Percentiles rank a stretch among this genome's conserved stretches.
phyloP scores from a whole-genome alignment of 2,329 filamentous ascomycete species.

The Alternaria postmessia region DNA sequence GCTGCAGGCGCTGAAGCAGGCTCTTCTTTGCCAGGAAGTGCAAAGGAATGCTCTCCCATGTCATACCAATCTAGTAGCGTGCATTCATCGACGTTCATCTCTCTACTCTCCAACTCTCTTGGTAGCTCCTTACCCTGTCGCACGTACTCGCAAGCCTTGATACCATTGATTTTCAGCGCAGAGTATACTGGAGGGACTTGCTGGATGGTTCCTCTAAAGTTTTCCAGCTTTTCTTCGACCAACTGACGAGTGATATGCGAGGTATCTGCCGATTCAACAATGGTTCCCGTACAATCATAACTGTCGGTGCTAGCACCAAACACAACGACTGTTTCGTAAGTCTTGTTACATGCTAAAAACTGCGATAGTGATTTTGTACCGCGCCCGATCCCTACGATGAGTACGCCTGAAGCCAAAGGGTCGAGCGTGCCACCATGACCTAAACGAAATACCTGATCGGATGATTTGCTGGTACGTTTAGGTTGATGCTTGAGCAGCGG shows the following conservation, averaged over 20 bases:
- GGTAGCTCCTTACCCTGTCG: constrained; percentile 36
- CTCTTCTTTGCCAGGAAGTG: constrained; percentile 16
- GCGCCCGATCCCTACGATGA: constrained; percentile 42
- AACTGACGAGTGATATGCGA: constrained; percentile 30
- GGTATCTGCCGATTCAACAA: constrained; percentile 20
- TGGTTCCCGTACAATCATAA: constrained; percentile 36
- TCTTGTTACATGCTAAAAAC: constrained; percentile 40
- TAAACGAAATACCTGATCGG: constrained; percentile 36
- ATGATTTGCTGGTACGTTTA: constrained; percentile 29
- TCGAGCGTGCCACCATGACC: constrained; percentile 45
- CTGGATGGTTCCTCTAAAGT: constrained; percentile 33
- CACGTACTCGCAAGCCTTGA: constrained; percentile 43
- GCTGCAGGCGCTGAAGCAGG: constrained; percentile 29
- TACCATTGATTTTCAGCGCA: constrained; percentile 40
- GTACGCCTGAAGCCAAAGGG: constrained; percentile 40
- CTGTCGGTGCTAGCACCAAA: constrained; percentile 44
- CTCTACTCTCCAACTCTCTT: constrained; percentile 33
- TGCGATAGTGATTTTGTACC: constrained; percentile 40
- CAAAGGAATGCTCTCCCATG: constrained; percentile 27
- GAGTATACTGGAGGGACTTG: constrained; percentile 42
- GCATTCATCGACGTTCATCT: constrained; percentile 40
- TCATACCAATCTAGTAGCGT: constrained; percentile 38
- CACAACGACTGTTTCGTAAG: constrained; percentile 38
- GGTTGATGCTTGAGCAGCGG: constrained; percentile 28
- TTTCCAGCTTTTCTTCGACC: constrained; percentile 26